These are phyloP conservation scores for Leishmania lainsoni DNA, from an alignment of 208 protist genomes.

Conservation along the genomic window DNA sequence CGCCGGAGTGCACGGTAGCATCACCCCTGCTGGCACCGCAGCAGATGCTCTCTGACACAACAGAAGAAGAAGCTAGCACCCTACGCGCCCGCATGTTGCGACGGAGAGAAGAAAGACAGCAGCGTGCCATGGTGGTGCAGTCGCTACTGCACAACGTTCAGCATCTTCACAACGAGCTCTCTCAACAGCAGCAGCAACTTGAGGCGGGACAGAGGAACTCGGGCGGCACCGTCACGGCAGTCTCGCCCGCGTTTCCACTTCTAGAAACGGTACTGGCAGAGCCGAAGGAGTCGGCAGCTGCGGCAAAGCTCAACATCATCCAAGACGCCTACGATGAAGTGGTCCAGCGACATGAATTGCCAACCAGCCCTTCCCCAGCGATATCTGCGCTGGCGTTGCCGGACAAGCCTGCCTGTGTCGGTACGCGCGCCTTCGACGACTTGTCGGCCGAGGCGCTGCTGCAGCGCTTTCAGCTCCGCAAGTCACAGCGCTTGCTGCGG, in stretches of 20 bases:
- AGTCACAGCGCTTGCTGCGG: conserved; percentile 42
- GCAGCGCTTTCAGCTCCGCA: conserved; percentile 33
- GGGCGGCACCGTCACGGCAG: neutral
- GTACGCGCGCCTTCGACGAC: conserved; percentile 13
- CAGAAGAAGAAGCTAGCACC: conserved; percentile 19
- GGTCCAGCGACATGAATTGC: neutral
- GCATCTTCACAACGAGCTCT: conserved; percentile 26
- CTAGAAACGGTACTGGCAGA: neutral
- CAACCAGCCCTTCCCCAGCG: neutral
- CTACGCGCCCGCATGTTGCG: conserved; percentile 49
- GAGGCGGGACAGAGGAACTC: neutral
- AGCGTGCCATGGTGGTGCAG: conserved; percentile 30
- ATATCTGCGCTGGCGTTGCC: neutral
- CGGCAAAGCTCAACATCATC: conserved; percentile 32
- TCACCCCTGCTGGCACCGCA: neutral
- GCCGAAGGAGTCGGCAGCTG: neutral
- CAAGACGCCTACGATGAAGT: conserved; percentile 23
- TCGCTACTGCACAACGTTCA: conserved; percentile 41
- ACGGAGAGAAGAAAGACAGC: conserved; percentile 47
- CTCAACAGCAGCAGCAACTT: conserved; percentile 2
- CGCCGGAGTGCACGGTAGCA: neutral
- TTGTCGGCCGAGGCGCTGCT: conserved; percentile 28
- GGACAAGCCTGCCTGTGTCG: neutral
- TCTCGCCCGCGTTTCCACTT: neutral
- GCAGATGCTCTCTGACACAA: neutral